Evolutionary conservation across 345 rosid genomes (phyloP).

Genomic region (Clausena lansium): DNA sequence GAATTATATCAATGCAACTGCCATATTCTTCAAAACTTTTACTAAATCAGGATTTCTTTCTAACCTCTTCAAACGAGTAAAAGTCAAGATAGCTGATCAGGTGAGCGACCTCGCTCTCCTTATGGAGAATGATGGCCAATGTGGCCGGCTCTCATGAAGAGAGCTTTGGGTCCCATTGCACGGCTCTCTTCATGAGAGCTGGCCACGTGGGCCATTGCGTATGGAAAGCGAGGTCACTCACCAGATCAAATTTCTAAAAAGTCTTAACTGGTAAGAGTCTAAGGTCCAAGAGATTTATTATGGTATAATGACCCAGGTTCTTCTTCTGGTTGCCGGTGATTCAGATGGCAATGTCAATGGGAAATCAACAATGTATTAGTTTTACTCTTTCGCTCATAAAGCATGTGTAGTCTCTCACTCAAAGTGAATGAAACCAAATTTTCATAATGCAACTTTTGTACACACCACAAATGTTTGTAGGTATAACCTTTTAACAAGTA

Average conservation of each 20-base stretch:
- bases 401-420: background rate
- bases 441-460: background rate
- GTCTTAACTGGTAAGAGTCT: background rate
- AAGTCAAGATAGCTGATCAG: no score
- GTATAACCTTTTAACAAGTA: background rate
- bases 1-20: background rate
- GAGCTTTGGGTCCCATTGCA: no score
- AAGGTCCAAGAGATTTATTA: background rate
- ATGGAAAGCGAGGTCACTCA: background rate
- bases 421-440: background rate
- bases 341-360: background rate
- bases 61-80: background rate
- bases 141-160: no score
- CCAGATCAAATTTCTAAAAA: background rate
- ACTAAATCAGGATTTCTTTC: constrained; percentile 4
- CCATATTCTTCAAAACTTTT: background rate
- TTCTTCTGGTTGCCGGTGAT: background rate
- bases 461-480: background rate
- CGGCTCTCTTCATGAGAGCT: no score
- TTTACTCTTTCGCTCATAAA: background rate
- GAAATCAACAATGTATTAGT: background rate
- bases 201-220: no score
- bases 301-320: background rate
- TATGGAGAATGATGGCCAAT: no score
- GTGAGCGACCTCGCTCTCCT: no score